These are phyloP conservation scores for Henningerozyma blattae DNA, from an alignment of 805 yeast species.

Conservation along the genomic window DNA sequence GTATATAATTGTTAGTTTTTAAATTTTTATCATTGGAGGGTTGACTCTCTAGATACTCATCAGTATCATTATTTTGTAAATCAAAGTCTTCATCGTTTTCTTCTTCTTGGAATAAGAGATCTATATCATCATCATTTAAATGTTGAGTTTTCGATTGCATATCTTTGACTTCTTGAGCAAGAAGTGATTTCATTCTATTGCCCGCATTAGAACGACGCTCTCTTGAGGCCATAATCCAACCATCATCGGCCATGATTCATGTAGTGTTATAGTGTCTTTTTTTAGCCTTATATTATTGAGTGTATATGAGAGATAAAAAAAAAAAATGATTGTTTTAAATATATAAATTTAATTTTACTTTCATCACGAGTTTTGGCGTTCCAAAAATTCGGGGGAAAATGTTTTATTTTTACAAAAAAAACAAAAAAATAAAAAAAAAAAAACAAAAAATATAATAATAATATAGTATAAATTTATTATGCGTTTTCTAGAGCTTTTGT, in stretches of 20 bases:
- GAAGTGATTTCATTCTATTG: conserved; percentile 57
- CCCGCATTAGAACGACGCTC: conserved; percentile 84
- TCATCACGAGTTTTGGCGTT: too few species aligned
- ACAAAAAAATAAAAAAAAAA: too few species aligned
- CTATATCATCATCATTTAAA: conserved; percentile 71
- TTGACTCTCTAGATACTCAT: conserved; percentile 13
- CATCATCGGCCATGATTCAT: too few species aligned
- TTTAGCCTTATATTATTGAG: too few species aligned
- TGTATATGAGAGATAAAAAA: too few species aligned
- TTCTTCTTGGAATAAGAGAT: conserved; percentile 55
- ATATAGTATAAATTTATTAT: too few species aligned
- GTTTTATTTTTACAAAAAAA: too few species aligned
- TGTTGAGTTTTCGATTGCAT: conserved; percentile 23
- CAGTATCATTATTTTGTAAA: conserved; percentile 14
- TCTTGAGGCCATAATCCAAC: conserved; percentile 62
- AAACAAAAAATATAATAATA: too few species aligned
- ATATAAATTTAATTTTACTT: too few species aligned
- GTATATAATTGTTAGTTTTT: conserved; percentile 18
- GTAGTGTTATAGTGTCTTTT: too few species aligned
- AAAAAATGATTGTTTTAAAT: too few species aligned
- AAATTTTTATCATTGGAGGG: conserved; percentile 7
- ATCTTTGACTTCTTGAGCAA: conserved; percentile 53
- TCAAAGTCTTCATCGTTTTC: conserved; percentile 38
- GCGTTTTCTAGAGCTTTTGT: background rate
- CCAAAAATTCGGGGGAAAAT: too few species aligned